Base-by-base conservation (phyloP, 805 yeast species). In the Candida glaebosa region DNA sequence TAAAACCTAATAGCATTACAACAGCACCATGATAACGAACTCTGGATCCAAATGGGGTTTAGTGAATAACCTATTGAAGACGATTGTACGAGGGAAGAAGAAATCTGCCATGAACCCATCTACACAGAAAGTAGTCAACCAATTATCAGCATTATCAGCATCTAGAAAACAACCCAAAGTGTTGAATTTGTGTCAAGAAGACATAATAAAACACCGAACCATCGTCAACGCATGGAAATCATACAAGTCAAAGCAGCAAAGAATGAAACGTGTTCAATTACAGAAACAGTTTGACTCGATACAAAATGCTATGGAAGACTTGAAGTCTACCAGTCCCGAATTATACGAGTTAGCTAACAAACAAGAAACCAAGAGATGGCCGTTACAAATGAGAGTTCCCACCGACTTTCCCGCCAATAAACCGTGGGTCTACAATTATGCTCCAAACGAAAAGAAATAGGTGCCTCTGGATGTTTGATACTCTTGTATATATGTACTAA, bases 151-250 rank as follows among this genome's bases (percentile, higher is more conserved):
- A 17, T 61, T 90, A 51, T 80, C 93, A 9, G 96, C 95, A 5
- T 77, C 84, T 43, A 82, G 89, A 69, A 91, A 89, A 63, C 90
- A 83, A 63, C 99, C 99, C 35, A 79, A 81, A 51, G 68, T 87
- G 52, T 63, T 93, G 48, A 87, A 82, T 54, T 68, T 89, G 25
- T 75, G 82, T 50, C 69, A 75, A 18, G 97, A 90, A 61, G 98
- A 93, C 58, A 71, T 82, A 42, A 73, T 91, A 47, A 86, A 93
- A 56, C 98, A 91, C 59, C 78, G 80, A 49, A 79, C 89, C 8
- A 83, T 93, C 41, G 79, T 78, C 51, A 81, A 78, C 42, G 96
- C 96, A 5, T 93, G 97, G 96, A 65, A 77, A 5, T 52, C 78
- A 12, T 70, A 74, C 57, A 78, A 79, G 53, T 72, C 80, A 36